phyloP scores from a whole-genome alignment of 768 basidiomycete genomes.

The Amyloporia xantha region DNA sequence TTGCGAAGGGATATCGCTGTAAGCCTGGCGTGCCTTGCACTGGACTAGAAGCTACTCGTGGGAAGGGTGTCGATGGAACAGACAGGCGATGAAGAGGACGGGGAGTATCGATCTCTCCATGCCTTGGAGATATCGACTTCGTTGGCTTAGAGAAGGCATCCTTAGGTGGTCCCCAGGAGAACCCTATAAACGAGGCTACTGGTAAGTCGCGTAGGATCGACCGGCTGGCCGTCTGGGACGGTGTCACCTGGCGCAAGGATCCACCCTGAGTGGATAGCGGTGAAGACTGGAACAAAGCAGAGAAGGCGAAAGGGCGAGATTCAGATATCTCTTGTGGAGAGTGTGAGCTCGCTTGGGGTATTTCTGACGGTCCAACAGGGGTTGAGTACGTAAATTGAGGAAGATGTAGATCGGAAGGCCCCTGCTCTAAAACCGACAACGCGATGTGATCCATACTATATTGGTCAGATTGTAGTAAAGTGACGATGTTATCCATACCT shows the following conservation, averaged over 20 bases:
- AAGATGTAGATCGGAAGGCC: conserved; percentile 56
- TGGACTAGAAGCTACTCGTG: not conserved
- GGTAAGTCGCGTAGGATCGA: conserved; percentile 26
- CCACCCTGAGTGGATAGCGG: conserved; percentile 27
- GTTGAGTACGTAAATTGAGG: conserved; percentile 65
- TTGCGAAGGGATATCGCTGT: conserved; percentile 42
- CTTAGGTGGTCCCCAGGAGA: conserved; percentile 76
- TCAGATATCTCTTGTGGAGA: conserved; percentile 11
- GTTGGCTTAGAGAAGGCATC: conserved; percentile 45
- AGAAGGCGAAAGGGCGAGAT: conserved; percentile 55
- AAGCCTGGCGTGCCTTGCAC: conserved; percentile 14
- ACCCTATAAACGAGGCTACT: conserved; percentile 63
- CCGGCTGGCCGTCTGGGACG: conserved; percentile 26
- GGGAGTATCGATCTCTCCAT: conserved; percentile 13
- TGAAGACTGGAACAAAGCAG: conserved; percentile 75
- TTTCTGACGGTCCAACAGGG: conserved; percentile 23
- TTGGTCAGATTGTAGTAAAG: too few relatives aligned
- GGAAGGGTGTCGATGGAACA: conserved; percentile 10
- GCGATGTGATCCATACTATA: conserved; percentile 1
- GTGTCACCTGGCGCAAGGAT: conserved; percentile 35
- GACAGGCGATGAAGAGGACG: conserved; percentile 16
- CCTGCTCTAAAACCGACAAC: conserved; percentile 29
- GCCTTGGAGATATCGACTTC: not conserved
- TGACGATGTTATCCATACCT: conserved; percentile 33
- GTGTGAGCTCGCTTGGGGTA: not conserved